Evolutionary conservation across 1,284 basidiomycete species (phyloP).

Genomic region (Ceratobasidium sp.): DNA sequence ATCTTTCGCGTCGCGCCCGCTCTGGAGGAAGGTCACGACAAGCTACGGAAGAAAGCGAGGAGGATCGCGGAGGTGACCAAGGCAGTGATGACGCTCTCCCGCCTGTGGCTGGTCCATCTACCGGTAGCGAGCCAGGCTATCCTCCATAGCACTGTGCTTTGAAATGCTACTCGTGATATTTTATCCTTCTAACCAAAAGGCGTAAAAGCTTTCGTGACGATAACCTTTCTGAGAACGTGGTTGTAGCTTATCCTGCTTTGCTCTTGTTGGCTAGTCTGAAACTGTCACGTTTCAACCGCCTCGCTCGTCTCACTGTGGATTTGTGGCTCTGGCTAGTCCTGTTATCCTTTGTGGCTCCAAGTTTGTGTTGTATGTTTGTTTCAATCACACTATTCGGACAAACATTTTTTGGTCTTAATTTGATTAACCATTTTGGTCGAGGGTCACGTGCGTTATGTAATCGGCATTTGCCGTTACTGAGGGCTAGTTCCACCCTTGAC

Average conservation of each 20-base stretch:
- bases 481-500: conserved; percentile 4
- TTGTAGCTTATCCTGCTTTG: neutral
- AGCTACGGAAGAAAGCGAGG: conserved; percentile 36
- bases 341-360: neutral
- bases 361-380: neutral
- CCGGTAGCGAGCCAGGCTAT: neutral
- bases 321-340: neutral
- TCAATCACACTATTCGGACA: neutral
- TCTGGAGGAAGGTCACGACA: conserved; percentile 22
- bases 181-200: neutral
- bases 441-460: conserved; percentile 6
- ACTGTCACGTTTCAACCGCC: neutral
- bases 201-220: neutral
- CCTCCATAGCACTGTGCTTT: conserved; percentile 16
- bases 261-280: neutral
- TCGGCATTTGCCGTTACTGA: neutral
- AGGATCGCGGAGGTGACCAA: neutral
- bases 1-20: conserved; percentile 14
- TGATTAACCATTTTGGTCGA: neutral
- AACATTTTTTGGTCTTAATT: neutral
- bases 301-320: neutral
- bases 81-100: conserved; percentile 27
- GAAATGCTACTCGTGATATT: neutral
- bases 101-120: conserved; percentile 28
- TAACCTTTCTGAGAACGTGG: neutral